phyloP scores from a whole-genome alignment of 495 filamentous ascomycete species.

The Neurospora africana region DNA sequence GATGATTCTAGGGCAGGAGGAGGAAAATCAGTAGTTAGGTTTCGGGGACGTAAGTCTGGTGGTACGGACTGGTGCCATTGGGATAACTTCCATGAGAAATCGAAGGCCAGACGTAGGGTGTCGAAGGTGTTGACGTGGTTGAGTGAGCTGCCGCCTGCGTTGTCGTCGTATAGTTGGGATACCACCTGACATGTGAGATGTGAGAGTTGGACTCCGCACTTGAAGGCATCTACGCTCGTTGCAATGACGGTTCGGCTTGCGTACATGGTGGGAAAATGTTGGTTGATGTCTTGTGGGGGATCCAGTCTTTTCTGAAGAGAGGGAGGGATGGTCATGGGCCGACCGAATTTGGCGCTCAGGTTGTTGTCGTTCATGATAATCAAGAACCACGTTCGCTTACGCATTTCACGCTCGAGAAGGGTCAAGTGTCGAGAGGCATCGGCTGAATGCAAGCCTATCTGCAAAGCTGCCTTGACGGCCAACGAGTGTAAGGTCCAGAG shows the following conservation, averaged over 20 bases:
- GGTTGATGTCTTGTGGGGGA: neutral
- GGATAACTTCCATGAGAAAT: neutral
- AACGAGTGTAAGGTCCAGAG: neutral
- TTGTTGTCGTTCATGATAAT: neutral
- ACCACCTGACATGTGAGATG: neutral
- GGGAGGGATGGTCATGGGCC: neutral
- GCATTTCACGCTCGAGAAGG: neutral
- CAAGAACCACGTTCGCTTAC: neutral
- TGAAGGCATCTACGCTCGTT: neutral
- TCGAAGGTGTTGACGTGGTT: neutral
- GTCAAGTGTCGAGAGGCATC: neutral
- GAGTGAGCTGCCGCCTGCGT: neutral
- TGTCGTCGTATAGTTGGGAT: neutral
- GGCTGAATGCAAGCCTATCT: neutral
- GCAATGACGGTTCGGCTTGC: neutral
- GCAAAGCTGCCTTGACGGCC: neutral
- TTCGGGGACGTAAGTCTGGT: neutral
- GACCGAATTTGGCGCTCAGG: neutral
- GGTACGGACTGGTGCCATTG: neutral
- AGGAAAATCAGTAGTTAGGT: neutral
- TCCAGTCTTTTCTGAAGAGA: neutral
- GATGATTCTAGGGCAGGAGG: neutral
- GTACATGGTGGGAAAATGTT: neutral
- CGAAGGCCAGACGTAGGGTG: neutral
- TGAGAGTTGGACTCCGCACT: neutral